Evolutionary conservation across 2,329 filamentous ascomycete species (phyloP).

Genomic region (Beauveria sp.): DNA sequence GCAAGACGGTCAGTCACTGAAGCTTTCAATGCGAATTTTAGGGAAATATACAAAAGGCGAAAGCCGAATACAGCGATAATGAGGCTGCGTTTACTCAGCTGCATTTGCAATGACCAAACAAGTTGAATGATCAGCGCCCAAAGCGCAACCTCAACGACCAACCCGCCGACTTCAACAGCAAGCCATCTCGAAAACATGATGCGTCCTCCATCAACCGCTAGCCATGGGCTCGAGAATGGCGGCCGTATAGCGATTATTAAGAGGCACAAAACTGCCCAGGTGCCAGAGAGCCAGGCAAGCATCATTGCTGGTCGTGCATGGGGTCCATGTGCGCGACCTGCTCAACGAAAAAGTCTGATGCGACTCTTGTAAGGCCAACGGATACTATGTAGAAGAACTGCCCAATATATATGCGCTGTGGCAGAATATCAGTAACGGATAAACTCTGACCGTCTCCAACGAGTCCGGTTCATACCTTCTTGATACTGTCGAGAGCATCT

Average conservation of each 20-base stretch:
- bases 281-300: not conserved
- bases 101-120: conserved; percentile 11
- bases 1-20: not conserved
- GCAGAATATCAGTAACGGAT: not conserved
- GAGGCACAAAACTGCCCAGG: conserved; percentile 7
- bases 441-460: not conserved
- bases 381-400: conserved; percentile 11
- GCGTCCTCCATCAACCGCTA: not conserved
- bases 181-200: conserved; percentile 7
- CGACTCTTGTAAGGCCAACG: conserved; percentile 8
- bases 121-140: conserved; percentile 10
- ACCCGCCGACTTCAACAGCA: conserved; percentile 6
- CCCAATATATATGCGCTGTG: not conserved
- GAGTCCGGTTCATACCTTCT: not conserved
- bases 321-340: conserved; percentile 10
- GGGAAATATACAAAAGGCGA: not conserved
- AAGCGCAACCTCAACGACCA: conserved; percentile 6
- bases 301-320: conserved; percentile 7
- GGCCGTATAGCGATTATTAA: not conserved
- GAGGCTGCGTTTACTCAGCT: not conserved
- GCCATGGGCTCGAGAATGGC: not conserved
- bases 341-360: conserved; percentile 8
- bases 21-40: too few relatives aligned
- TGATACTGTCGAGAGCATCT: not conserved
- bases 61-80: conserved; percentile 11